A percentile compares a stretch with the other conserved stretches of the same genome.
Conservation (phyloP, 495 filamentous ascomycete genomes). For the Cercophora sp. region DNA sequence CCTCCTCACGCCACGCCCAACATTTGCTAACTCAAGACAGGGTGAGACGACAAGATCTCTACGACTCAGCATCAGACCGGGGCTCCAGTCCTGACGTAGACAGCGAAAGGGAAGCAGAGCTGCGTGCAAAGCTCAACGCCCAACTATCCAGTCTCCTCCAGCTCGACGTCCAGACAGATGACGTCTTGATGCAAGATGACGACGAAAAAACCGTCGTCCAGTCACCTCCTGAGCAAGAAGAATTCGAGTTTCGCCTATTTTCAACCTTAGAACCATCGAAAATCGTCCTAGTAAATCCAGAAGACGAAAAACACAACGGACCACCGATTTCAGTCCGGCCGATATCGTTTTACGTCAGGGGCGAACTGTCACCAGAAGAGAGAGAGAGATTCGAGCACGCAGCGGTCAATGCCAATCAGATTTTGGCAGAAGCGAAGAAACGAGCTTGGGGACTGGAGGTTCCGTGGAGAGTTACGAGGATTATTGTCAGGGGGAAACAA, state of each 20-base stretch:
- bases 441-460: constrained; percentile 51
- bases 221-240: constrained; percentile 23
- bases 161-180: constrained; percentile 23
- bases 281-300: constrained; percentile 27
- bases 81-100: constrained; percentile 19
- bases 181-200: background rate
- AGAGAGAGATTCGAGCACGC: constrained; percentile 29
- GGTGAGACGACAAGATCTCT: constrained; percentile 50
- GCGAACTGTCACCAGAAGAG: constrained; percentile 28
- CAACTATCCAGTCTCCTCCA: constrained; percentile 39
- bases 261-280: constrained; percentile 36
- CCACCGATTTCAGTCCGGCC: constrained; percentile 40
- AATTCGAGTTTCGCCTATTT: constrained; percentile 53
- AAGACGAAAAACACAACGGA: constrained; percentile 25
- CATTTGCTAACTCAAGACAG: constrained; percentile 32
- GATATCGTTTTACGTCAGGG: constrained; percentile 42
- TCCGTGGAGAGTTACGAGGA: constrained; percentile 51
- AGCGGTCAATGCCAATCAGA: constrained; percentile 44
- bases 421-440: constrained; percentile 34
- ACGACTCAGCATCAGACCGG: constrained; percentile 31
- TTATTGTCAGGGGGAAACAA: constrained; percentile 15
- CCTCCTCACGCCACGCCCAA: too few relatives aligned
- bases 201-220: constrained; percentile 10
- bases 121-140: constrained; percentile 37
- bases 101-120: constrained; percentile 21